phyloP scores from a whole-genome alignment of 2,329 filamentous ascomycete species.

The Fusarium clavum region DNA sequence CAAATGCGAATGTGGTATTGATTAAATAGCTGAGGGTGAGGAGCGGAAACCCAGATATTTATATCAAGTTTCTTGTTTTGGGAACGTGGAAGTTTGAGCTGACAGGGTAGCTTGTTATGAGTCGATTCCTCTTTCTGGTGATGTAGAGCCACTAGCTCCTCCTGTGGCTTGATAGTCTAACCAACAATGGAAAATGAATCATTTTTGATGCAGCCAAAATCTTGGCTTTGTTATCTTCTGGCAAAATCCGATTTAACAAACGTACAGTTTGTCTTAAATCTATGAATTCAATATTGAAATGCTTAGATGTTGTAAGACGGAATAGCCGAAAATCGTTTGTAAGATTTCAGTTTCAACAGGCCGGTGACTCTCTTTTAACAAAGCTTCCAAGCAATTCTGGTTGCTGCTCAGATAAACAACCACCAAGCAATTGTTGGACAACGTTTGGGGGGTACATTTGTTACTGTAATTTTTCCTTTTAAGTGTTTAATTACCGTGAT shows the following conservation, averaged over 20 bases:
- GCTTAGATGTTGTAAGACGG: fast-evolving
- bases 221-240: background rate
- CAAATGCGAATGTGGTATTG: background rate
- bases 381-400: too few relatives aligned
- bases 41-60: background rate
- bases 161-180: background rate
- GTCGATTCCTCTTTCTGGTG: background rate
- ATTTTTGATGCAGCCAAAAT: background rate
- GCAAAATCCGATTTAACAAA: background rate
- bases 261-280: background rate
- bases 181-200: background rate
- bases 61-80: background rate
- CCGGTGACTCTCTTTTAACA: background rate
- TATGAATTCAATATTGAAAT: too few relatives aligned
- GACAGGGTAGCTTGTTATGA: background rate
- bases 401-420: too few relatives aligned
- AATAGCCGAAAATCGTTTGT: too few relatives aligned
- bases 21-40: background rate
- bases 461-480: too few relatives aligned
- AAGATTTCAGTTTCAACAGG: background rate
- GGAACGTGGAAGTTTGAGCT: background rate
- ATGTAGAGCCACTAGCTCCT: too few relatives aligned
- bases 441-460: too few relatives aligned
- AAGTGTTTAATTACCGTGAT: too few relatives aligned
- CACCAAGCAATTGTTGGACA: too few relatives aligned